Base-by-base conservation (phyloP, 2,329 filamentous ascomycete genomes). In the Immersiporthe knoxdaviesiana region DNA sequence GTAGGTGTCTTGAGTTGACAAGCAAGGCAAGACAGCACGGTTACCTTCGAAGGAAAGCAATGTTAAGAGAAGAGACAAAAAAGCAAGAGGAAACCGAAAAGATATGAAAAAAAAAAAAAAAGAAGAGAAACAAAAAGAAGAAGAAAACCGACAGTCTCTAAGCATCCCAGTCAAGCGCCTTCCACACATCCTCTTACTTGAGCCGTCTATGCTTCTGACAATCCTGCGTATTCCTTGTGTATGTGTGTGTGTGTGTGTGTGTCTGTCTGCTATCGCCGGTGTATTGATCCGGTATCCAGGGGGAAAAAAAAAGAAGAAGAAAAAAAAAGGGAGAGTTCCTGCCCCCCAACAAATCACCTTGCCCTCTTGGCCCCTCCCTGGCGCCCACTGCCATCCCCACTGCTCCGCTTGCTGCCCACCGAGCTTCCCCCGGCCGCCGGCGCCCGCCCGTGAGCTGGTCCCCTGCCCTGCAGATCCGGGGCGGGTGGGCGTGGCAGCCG, bases 281-380 rank as follows among this genome's bases (percentile, higher is more conserved):
- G 50, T 24, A 27, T 27, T 54, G 11, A 54, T 27, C 8, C 4
- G 12, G 50, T 54, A 27, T 27, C 14, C 35, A n/a, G n/a, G n/a
- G n/a, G n/a, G n/a, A n/a, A n/a, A n/a, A n/a, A n/a, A n/a, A n/a
- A n/a, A n/a, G n/a, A n/a, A n/a, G n/a, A n/a, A n/a, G n/a, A n/a
- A n/a, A n/a, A n/a, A n/a, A n/a, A n/a, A n/a, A n/a, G n/a, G n/a
- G n/a, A n/a, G n/a, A n/a, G 37, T 12, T 60, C 32, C 16, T 24
- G 18, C 14, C 12, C n/a, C n/a, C n/a, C n/a, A n/a, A n/a, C n/a
- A n/a, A 7, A 50, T 63, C 58, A 72, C 32, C 47, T 66, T 61
- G 67, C 59, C 61, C 70, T 68, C 65, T 73, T 73, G 14, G 65
- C 56, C 2, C 70, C 72, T 27, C 67, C 61, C 65, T 72, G 66